Base-by-base conservation (phyloP, 805 yeast genomes). In the Wickerhamomyces bisporus region DNA sequence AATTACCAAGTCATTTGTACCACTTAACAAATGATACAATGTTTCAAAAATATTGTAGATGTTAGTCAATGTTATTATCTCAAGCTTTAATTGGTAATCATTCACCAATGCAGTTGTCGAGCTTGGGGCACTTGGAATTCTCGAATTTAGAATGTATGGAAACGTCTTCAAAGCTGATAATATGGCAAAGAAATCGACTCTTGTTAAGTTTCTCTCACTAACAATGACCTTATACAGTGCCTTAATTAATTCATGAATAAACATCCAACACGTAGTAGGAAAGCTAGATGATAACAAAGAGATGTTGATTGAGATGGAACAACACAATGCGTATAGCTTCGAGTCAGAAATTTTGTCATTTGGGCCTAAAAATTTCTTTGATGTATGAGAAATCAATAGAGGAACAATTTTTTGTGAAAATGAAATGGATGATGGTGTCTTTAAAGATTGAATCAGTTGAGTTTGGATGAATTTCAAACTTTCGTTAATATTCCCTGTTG, bases 191-290 rank as follows among this genome's bases (percentile, higher is more conserved):
- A 39, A 17, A 26, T 52, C 57, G 24, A 40, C 28, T 19, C 35
- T 30, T 7, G 38, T 19, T 3, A 52, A 19, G 30, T 45, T 48
- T 13, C 26, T 34, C n/a, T 49, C 54, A 8, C n/a, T 21, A 12
- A 27, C 19, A 10, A 52, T 9, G 6, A 45, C 36, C 8, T 25
- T 25, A 3, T 25, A 10, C 4, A 52, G 20, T 13, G 43, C 33
- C 5, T 36, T 35, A 1, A 43, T 39, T 3, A 49, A 28, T 18
- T 45, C 51, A 12, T 41, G 26, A 6, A 46, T 38, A 3, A 46
- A 26, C 2, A 47, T 37, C 53, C 54, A 50, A 16, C 49, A 45
- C 5, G 48, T 44, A 8, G 53, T 32, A 15, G 39, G 35, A 13
- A 17, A 29, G 3, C 14, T 26, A 4, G 25, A 16, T 7, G 46